Percentiles rank a stretch among this genome's conserved stretches.
These are phyloP conservation scores for Penicillium sp. DNA, from an alignment of 2,329 filamentous ascomycete genomes.

Conservation along the genomic window DNA sequence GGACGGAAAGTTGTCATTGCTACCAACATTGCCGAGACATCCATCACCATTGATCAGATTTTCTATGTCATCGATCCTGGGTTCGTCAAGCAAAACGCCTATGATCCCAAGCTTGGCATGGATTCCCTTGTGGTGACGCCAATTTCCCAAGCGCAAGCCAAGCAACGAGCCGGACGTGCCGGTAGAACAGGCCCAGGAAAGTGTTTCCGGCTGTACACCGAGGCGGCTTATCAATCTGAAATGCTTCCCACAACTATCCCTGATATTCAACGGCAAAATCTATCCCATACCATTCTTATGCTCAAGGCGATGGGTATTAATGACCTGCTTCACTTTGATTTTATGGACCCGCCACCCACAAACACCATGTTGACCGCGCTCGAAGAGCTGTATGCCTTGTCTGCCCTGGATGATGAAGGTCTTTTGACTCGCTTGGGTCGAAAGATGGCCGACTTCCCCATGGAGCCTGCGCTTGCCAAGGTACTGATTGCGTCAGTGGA, in stretches of 20 bases:
- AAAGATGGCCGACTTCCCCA: slow-evolving; percentile 98
- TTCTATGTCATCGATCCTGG: slow-evolving; percentile 96
- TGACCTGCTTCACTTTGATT: slow-evolving; percentile 92
- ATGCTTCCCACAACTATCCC: slow-evolving; percentile 96
- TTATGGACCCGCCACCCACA: slow-evolving; percentile 96
- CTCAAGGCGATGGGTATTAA: slow-evolving; percentile 99
- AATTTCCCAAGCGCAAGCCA: slow-evolving; percentile 93
- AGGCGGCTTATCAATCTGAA: slow-evolving; percentile 90
- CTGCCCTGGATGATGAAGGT: slow-evolving; percentile 90
- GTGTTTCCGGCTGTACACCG: slow-evolving; percentile 91
- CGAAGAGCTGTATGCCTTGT: slow-evolving; percentile 89
- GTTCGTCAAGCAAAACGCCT: slow-evolving; percentile 96
- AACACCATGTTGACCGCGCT: slow-evolving; percentile 96
- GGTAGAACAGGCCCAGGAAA: slow-evolving; percentile 94
- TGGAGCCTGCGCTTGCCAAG: slow-evolving; percentile 90
- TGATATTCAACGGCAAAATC: slow-evolving; percentile 91
- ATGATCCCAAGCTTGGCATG: slow-evolving; percentile 96
- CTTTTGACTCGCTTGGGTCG: slow-evolving; percentile 83
- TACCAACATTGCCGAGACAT: slow-evolving; percentile 97
- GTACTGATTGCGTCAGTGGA: slow-evolving; percentile 83
- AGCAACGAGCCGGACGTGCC: slow-evolving; percentile 86
- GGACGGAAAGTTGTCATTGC: slow-evolving; percentile 92
- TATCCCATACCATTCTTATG: slow-evolving; percentile 91
- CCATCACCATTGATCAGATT: slow-evolving; percentile 95
- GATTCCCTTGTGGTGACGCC: slow-evolving; percentile 92